Evolutionary conservation across 257 asterid species (phyloP).

Genomic region (Solanum virginianum): DNA sequence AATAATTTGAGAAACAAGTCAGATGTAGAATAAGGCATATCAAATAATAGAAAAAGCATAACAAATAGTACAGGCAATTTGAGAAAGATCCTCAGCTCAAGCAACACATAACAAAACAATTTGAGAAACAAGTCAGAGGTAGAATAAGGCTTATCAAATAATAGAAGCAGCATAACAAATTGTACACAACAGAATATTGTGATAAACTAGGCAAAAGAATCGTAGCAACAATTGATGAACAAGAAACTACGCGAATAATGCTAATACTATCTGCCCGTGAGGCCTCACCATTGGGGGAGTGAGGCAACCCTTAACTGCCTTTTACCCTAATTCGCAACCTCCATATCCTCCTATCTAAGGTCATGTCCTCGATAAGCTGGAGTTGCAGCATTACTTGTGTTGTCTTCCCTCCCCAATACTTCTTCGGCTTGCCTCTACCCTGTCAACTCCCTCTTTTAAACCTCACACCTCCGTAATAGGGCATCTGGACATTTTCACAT

Average conservation of each 20-base stretch:
- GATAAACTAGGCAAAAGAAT: not conserved
- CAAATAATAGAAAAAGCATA: not conserved
- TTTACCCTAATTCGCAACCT: not conserved
- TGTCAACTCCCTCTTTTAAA: not conserved
- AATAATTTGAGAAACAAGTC: not conserved
- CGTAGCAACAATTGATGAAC: not conserved
- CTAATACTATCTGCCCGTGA: not conserved
- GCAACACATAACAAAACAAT: not conserved
- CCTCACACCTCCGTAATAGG: not conserved
- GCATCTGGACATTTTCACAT: not conserved
- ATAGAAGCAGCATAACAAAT: not conserved
- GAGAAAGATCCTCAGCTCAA: no score
- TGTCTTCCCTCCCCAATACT: not conserved
- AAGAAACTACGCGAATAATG: not conserved
- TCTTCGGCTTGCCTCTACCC: not conserved
- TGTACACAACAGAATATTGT: not conserved
- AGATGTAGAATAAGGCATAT: no score
- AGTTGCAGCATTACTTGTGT: not conserved
- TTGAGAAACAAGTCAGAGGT: no score
- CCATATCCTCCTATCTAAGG: not conserved
- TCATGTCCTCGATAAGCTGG: not conserved
- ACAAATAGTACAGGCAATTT: not conserved
- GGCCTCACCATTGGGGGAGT: not conserved
- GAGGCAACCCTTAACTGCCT: not conserved
- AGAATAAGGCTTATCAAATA: no score